Evolutionary conservation across 768 basidiomycete species (phyloP), one percentile per base, ranked within the genome.

Genomic region (Artomyces pyxidatus): DNA sequence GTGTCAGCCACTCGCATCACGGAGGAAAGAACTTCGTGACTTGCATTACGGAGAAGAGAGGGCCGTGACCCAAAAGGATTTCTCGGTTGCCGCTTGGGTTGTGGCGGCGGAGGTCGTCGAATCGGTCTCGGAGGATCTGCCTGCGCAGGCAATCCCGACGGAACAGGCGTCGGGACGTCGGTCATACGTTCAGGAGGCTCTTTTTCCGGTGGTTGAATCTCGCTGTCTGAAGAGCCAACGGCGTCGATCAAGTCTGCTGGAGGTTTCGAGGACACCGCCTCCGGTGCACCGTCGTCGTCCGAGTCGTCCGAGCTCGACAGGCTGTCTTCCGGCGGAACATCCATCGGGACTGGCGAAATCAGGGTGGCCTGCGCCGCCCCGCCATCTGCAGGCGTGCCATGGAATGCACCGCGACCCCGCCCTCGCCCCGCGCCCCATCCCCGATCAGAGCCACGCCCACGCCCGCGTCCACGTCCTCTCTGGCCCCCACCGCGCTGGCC

Each of bases 21-120:
- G 26, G 4, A 25, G 21, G 58, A 40, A 60, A 44, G 45, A 42
- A 16, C 19, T 42, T 22, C 21, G 6, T 22, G n/a, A 66, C 80
- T 62, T 64, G 93, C 92, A 58, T 85, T 91, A 52, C 85, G 84
- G 48, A 96, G 68, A 17, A 96, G 72, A 14, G 81, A 80, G 6
- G 85, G 76, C 17, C 83, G 75, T 22, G 78, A 70, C 30, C 73
- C 75, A 56, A 89, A 90, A 1, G 81, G 80, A 64, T 85, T 88
- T 42, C 65, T 71, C 5, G 73, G 70, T 10, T 71, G 72, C 50
- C 65, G 71, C 58, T 70, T 77, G 0, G 80, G 81, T 54, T 75
- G 72, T 48, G 60, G 51, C 16, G 64, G 52, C 26, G 51, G 50
- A 16, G 58, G 56, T 53, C 61, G 70, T 55, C 45, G 57, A 42